phyloP scores from a whole-genome alignment of 108 stramenopile species.

The Cafeteria roenbergensis region DNA sequence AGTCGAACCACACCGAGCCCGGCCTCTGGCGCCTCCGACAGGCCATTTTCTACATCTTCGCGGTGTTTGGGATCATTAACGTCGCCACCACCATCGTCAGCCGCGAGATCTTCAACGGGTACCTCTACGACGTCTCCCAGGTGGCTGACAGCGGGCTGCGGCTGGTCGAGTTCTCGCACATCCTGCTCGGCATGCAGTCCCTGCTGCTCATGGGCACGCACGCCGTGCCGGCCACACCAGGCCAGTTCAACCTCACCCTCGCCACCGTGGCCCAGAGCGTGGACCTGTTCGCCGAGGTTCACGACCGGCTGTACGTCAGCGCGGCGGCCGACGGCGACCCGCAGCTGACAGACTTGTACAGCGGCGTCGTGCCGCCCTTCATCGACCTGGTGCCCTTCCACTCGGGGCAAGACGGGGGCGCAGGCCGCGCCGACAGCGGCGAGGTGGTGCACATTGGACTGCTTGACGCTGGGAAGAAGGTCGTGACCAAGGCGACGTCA shows the following conservation, averaged over 20 bases:
- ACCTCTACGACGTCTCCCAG: background rate
- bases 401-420: too few species aligned
- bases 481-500: too few species aligned
- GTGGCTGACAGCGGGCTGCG: background rate
- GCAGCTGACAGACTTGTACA: background rate
- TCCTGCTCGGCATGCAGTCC: background rate
- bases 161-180: background rate
- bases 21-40: background rate
- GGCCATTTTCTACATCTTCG: background rate
- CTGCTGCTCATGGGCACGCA: background rate
- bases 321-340: too few species aligned
- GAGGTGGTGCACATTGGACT: too few species aligned
- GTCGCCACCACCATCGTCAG: background rate
- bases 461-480: too few species aligned
- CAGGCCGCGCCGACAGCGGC: too few species aligned
- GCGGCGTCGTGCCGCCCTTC: too few species aligned
- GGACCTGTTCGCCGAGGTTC: background rate
- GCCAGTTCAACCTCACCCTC: background rate
- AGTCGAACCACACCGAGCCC: background rate
- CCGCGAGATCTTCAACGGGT: background rate
- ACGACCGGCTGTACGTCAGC: background rate
- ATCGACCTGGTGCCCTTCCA: too few species aligned
- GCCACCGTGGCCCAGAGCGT: background rate
- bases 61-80: background rate
- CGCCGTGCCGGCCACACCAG: background rate